Evolutionary conservation across 768 basidiomycete species (phyloP), one percentile per base, ranked within the genome.

Genomic region (Tylopilus subfusipes): DNA sequence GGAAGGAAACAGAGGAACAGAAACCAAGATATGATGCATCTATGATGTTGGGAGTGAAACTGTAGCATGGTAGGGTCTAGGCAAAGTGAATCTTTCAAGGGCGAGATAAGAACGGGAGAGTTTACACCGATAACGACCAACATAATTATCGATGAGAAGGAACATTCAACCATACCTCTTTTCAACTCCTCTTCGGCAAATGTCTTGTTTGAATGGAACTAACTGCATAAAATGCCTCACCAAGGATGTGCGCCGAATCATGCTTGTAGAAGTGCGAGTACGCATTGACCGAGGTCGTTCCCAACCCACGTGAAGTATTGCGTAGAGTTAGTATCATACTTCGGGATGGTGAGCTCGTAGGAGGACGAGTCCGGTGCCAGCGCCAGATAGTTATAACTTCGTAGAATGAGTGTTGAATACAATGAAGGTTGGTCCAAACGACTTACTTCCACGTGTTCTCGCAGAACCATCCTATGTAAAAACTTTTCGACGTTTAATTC

Each of bases 401-500:
- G 11, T 22, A 5, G n/a, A 18, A 11, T 6, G 10, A 18, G 33
- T 33, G 31, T 11, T 10, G 11, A 11, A 14, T 14, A 11, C 11
- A 5, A 3, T 33, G 7, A 27, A 7, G 7, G 25, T 3, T 33
- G 9, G 31, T 5, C 2, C 8, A 19, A 31, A 42, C 19, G 9
- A 44, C 66, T 30, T 19, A 66, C 64, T 52, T 63, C 50, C 54
- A 61, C 11, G 55, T 54, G 49, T 68, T 68, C 52, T 67, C 66
- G 8, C 12, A 27, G 39, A 66, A 67, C 64, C 67, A 68, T 19
- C 67, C 62, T 67, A 40, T 9, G 24, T 21, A n/a, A 25, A 14
- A 27, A 27, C 33, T 18, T 7, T 25, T 48, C 27, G 47, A 21
- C 21, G 4, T 43, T 30, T 10, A 5, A 1, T 21, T 22, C n/a